Evolutionary conservation across 2,329 filamentous ascomycete genomes (phyloP).

Genomic region (Hypoxylon sp.): DNA sequence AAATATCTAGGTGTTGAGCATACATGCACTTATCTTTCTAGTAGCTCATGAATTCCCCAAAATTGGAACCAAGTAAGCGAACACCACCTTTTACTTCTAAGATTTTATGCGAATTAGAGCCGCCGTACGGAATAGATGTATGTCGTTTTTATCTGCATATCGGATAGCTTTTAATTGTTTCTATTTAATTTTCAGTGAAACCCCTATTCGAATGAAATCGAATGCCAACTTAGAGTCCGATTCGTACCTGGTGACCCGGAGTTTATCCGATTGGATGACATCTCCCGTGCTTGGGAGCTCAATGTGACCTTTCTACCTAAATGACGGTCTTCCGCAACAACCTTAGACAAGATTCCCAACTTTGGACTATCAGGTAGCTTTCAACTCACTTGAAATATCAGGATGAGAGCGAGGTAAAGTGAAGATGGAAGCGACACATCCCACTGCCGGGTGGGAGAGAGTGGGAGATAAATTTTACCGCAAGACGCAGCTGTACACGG

Average conservation of each 20-base stretch:
- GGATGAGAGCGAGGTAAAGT: constrained; percentile 49
- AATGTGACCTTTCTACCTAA: constrained; percentile 1
- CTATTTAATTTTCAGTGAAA: no score
- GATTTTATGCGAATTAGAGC: no score
- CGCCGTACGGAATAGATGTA: no score
- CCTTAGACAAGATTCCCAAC: not conserved
- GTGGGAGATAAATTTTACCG: constrained; percentile 95
- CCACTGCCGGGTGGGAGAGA: constrained; percentile 93
- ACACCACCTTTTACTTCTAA: no score
- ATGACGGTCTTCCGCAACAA: not conserved
- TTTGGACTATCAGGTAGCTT: not conserved
- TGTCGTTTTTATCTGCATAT: no score
- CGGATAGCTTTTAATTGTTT: no score
- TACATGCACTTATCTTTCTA: not conserved
- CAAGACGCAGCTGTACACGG: constrained; percentile 92
- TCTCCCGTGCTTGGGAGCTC: not conserved
- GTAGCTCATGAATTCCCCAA: no score
- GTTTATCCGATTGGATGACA: constrained; percentile 1
- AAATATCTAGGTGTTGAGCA: no score
- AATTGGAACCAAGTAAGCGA: no score
- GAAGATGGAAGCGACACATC: constrained; percentile 68
- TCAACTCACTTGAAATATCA: constrained; percentile 12
- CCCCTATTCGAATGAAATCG: no score
- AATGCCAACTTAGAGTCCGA: no score
- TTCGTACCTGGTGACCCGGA: not conserved